Base-by-base conservation (phyloP, 1,284 basidiomycete genomes). In the Cryptococcus sp. region DNA sequence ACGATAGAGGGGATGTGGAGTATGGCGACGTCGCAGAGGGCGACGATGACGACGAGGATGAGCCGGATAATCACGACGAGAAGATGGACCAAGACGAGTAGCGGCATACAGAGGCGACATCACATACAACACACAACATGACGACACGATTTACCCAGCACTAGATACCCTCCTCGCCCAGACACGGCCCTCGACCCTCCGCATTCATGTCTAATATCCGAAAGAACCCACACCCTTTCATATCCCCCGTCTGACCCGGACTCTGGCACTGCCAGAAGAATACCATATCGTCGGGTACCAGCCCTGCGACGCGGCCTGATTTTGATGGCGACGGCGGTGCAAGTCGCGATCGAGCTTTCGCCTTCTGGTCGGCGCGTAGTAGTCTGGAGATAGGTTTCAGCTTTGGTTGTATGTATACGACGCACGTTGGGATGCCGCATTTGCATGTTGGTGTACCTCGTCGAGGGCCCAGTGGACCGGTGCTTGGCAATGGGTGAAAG, bases 221-320 rank as follows among this genome's bases (percentile, higher is more conserved):
- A 85, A 91, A 94, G 64, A 87, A 87, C 25, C 85, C 84, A 69
- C 93, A 96, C 0, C 88, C 88, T 75, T 92, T 91, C 22, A 90
- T 86, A 19, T 90, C 86, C 58, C 91, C 76, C 10, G 72, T 91
- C 76, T 89, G 87, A 17, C 87, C 87, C 0, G 88, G 88, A 10
- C 86, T 87, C 71, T 90, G 89, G 69, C 92, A 94, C 49, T 85
- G 83, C 91, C 93, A 94, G 85, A 91, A 93, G 71, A 89, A 93
- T 49, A 83, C 82, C 73, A 80, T 79, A 54, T 80, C 76, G 61
- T 73, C 72, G 17, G 72, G 64, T 35, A 73, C 45, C 13, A 65
- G 42, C 6, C 50, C 49, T 19, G 27, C n/a, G 20, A 42, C 48
- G 25, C 40, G 20, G 16, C 50, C 16, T 17, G n/a, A 31, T 31